Conservation (phyloP, 352 stramenopile species). For the Pythium rhizo-oryzae region DNA sequence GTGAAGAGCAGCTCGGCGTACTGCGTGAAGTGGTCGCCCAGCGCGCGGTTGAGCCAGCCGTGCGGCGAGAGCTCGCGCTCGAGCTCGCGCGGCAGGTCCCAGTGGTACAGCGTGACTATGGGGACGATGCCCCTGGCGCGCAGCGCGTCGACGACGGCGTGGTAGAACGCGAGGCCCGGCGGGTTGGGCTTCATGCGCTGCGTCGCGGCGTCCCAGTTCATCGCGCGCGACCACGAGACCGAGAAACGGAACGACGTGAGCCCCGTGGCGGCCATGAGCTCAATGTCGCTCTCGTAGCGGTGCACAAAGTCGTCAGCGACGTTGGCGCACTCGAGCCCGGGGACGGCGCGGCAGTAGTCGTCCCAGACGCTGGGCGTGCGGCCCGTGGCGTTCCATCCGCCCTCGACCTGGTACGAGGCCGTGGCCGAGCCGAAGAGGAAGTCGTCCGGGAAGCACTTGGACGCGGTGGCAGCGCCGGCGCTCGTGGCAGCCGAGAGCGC, state of each 20-base stretch:
- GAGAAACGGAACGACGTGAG: constrained; percentile 92
- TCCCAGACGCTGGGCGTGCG: constrained; percentile 92
- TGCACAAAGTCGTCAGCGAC: too few species aligned
- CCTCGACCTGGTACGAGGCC: constrained; percentile 94
- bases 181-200: neutral
- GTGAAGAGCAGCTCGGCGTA: neutral
- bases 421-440: constrained; percentile 89
- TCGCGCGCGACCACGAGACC: neutral
- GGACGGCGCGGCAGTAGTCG: constrained; percentile 66
- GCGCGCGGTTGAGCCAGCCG: neutral
- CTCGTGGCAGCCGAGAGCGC: neutral
- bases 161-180: neutral
- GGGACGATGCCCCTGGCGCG: neutral
- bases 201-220: neutral
- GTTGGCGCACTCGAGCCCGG: too few species aligned
- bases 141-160: neutral
- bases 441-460: neutral
- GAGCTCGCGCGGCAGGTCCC: neutral
- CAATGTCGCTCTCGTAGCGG: too few species aligned
- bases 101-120: neutral
- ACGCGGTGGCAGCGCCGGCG: neutral
- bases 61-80: neutral
- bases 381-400: constrained; percentile 77
- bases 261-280: constrained; percentile 50
- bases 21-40: neutral